Evolutionary conservation across 2,329 filamentous ascomycete genomes (phyloP), one percentile per base, ranked within the genome.

Genomic region (Tricladium varicosporioides): DNA sequence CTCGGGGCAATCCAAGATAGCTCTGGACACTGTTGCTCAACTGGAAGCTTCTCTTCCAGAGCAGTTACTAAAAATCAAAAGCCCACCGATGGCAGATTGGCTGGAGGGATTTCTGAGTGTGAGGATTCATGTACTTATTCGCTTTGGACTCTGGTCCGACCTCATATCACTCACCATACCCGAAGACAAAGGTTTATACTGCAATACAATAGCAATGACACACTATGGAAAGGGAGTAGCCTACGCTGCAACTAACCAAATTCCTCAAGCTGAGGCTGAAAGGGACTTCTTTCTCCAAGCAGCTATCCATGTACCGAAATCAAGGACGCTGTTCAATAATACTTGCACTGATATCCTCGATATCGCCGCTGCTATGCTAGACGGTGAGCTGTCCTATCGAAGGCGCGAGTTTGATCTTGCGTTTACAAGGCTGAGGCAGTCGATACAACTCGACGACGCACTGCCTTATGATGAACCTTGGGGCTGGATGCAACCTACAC

Each of bases 81-180:
- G 82, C 0, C 87, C 87, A 0, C 86, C 87, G 0, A 91, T 92
- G 88, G 87, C 88, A 0, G 87, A 92, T 70, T 92, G 87, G 84
- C 75, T 92, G 1, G 89, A 92, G 70, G 81, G 81, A 1, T 91
- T 91, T 62, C 71, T 88, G 2, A 80, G 81, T 1, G 83, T 90
- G 69, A 80, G 84, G 2, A 75, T 87, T 1, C 89, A 93, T 69
- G 84, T 86, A 1, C 75, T 89, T 14, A 78, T 93, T 46, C 83
- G 89, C 0, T 93, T 92, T 63, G 89, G 89, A 0, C 75, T 74
- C 14, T 92, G 89, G 89, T 66, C 83, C 0, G 85, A 90, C 0
- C 76, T 92, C 18, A 71, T 88, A 8, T 71, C 73, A 1, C 70
- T 89, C 0, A 57, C 73, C 0, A 59, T 89, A 0, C 88, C 87